Percentiles rank a stretch among this genome's conserved stretches.
Evolutionary conservation across 2,329 filamentous ascomycete species (phyloP).

Genomic region (Ophiocordyceps camponoti-leonardi): DNA sequence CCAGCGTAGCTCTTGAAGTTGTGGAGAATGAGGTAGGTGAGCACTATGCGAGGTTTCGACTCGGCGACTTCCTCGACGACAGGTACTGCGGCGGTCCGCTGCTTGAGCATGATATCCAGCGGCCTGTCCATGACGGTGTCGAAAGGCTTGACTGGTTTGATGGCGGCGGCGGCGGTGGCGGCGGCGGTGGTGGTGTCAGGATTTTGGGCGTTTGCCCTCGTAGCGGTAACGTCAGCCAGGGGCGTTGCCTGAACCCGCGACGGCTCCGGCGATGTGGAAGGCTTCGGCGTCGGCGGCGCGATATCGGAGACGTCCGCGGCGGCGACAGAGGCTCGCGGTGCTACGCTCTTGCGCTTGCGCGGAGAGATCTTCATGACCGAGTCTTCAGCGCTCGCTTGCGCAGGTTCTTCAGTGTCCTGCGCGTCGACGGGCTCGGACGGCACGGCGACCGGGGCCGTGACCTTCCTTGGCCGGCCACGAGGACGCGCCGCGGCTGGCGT

Average conservation of each 20-base stretch:
- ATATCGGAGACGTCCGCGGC: slow-evolving; percentile 21
- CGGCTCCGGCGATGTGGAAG: slow-evolving; percentile 39
- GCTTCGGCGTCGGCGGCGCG: slow-evolving; percentile 26
- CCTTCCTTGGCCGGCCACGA: slow-evolving; percentile 25
- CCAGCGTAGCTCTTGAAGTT: slow-evolving; percentile 99
- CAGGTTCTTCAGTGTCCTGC: slow-evolving; percentile 14
- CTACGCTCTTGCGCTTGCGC: slow-evolving; percentile 49
- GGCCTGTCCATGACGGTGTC: slow-evolving; percentile 70
- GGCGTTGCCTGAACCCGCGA: slow-evolving; percentile 35
- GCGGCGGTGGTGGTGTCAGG: slow-evolving; percentile 13
- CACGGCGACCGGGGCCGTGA: slow-evolving; percentile 5
- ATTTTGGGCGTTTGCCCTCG: slow-evolving; percentile 35
- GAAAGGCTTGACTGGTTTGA: slow-evolving; percentile 60
- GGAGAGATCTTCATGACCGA: slow-evolving; percentile 29
- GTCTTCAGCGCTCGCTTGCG: slow-evolving; percentile 14
- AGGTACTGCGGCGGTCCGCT: slow-evolving; percentile 50
- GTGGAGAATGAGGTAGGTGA: slow-evolving; percentile 77
- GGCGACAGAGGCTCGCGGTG: slow-evolving; percentile 22
- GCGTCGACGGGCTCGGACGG: neutral
- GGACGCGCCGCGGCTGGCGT: slow-evolving; percentile 26
- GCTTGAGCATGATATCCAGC: slow-evolving; percentile 86
- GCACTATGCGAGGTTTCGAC: slow-evolving; percentile 76
- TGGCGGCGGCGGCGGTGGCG: slow-evolving; percentile 30
- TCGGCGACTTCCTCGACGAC: slow-evolving; percentile 56
- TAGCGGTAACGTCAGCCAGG: slow-evolving; percentile 56